Base-by-base conservation (phyloP, 202 grass and related monocot species). In the Cymbopogon flexuosus region DNA sequence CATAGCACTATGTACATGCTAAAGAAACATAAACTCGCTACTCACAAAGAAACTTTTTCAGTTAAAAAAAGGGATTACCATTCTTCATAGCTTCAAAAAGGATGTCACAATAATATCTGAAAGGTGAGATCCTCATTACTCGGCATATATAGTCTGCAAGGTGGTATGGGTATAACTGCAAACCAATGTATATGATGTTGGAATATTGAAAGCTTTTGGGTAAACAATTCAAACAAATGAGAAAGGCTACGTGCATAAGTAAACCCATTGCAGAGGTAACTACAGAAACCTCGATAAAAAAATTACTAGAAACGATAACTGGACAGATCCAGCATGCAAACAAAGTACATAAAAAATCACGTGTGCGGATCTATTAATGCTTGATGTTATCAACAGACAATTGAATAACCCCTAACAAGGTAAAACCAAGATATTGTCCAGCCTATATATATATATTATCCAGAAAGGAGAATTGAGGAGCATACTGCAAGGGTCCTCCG, bases 21-120 rank as follows among this genome's bases (percentile, higher is more conserved):
- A 63, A 84, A 34, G 18, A 76, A 72, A 78, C 30, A 73, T 23
- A 41, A 67, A 78, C 39, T 65, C 36, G 16, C 58, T 86, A 65
- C 37, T 22, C 54, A 58, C n/a, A 31, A 85, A 83, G 22, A 36
- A 79, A 73, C 27, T 10, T 60, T 68, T 75, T 47, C 23, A 59
- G 21, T 81, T 51, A 77, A 79, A 35, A 18, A 58, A 54, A 81
- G 67, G 31, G 24, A 66, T 85, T 98, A 95, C 96, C 96, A 56
- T 93, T 98, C 84, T 91, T 98, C 92, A 98, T 95, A 75, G 87
- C 70, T 89, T 98, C 92, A 69, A 98, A 98, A 72, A 98, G 83
- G 80, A 98, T 93, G 70, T 98, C 96, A 52, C 96, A 95, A 60
- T 98, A 98, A 83, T 95, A 98, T 98, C 86, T 88, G 79, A 98